These are phyloP conservation scores for Schizosaccharomyces cryophilus DNA, from an alignment of 805 yeast genomes.

Conservation along the genomic window DNA sequence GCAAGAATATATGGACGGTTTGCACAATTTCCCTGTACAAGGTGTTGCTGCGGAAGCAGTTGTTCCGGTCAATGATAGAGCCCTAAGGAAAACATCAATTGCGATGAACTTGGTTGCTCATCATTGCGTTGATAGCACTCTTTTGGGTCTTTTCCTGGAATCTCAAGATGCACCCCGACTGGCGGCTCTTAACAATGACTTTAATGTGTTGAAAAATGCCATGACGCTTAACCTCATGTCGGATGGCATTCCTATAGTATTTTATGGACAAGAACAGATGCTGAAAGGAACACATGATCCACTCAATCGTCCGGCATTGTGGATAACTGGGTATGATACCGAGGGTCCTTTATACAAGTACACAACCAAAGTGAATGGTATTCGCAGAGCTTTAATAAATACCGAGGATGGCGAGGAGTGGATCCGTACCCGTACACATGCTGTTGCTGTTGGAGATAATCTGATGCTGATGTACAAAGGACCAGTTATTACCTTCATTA, in stretches of 20 bases:
- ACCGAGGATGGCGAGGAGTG: not conserved
- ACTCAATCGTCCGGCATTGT: conserved; percentile 4
- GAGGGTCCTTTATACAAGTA: not conserved
- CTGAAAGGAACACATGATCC: conserved; percentile 4
- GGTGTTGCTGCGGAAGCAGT: not conserved
- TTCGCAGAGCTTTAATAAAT: not conserved
- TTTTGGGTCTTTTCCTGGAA: conserved; percentile 3
- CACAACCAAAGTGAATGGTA: not conserved
- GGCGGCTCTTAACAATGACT: conserved; percentile 2
- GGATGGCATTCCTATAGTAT: conserved; percentile 5
- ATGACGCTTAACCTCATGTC: conserved; percentile 1
- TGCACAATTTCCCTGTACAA: conserved; percentile 5
- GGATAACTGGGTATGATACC: conserved; percentile 3
- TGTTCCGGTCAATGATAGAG: not conserved
- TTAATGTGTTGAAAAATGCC: not conserved
- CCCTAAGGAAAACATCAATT: not conserved
- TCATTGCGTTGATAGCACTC: not conserved
- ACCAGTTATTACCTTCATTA: not conserved
- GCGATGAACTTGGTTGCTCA: not conserved
- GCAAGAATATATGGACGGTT: conserved; percentile 3
- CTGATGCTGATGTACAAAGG: not conserved
- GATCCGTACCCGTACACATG: not conserved
- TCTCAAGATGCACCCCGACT: conserved; percentile 5
- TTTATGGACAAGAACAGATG: conserved; percentile 4
- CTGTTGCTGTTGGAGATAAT: not conserved